phyloP scores from a whole-genome alignment of 306 rosid genomes.

The Malus fusca region DNA sequence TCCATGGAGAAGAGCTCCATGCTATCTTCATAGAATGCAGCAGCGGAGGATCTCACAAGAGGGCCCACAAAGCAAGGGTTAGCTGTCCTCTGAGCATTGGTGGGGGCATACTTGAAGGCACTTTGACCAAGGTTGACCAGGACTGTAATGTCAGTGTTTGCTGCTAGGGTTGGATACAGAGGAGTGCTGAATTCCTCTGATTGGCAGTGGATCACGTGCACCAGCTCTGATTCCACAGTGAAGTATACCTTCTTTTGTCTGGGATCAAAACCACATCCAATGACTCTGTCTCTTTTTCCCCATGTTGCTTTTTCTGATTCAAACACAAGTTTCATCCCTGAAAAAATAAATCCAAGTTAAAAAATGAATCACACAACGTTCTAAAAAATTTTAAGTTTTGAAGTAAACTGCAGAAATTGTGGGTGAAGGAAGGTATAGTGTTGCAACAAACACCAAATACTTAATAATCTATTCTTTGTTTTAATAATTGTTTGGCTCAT shows the following conservation, averaged over 20 bases:
- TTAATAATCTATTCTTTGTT: too few species aligned
- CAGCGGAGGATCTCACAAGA: slow-evolving; percentile 27
- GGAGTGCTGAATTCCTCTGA: slow-evolving; percentile 71
- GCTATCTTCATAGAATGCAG: slow-evolving; percentile 62
- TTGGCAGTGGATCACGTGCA: slow-evolving; percentile 62
- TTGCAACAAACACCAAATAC: background rate
- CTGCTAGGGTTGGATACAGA: slow-evolving; percentile 58
- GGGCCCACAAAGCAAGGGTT: slow-evolving; percentile 82
- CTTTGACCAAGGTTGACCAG: slow-evolving; percentile 81
- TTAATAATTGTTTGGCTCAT: too few species aligned
- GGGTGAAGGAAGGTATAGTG: background rate
- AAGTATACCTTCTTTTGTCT: slow-evolving; percentile 73
- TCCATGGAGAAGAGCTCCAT: slow-evolving; percentile 91
- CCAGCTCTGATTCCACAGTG: slow-evolving; percentile 72
- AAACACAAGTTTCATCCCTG: slow-evolving; percentile 62
- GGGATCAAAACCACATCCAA: slow-evolving; percentile 91
- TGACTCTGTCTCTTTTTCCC: slow-evolving; percentile 58
- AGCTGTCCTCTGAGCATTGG: slow-evolving; percentile 75
- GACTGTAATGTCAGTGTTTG: slow-evolving; percentile 47
- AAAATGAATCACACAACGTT: background rate
- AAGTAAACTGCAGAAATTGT: background rate
- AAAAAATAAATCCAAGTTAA: background rate
- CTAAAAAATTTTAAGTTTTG: background rate
- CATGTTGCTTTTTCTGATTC: slow-evolving; percentile 63
- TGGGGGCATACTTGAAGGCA: slow-evolving; percentile 65